A percentile compares a stretch with the other conserved stretches of the same genome.
Evolutionary conservation across 352 stramenopile genomes (phyloP).

Genomic region (Pythium vanterpoolii): DNA sequence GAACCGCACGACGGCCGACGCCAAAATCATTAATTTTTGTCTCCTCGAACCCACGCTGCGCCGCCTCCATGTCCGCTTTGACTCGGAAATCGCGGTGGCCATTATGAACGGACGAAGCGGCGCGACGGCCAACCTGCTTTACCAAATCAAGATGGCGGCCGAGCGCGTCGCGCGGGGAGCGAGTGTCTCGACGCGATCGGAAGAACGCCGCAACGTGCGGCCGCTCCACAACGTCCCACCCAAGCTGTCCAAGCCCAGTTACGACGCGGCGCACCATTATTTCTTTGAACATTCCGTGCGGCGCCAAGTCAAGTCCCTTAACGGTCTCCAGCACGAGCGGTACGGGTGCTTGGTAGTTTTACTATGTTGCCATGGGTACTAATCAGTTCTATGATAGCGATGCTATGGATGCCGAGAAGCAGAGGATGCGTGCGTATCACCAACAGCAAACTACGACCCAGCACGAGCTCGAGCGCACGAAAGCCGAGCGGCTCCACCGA

Average conservation of each 20-base stretch:
- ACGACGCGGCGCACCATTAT: constrained; percentile 50
- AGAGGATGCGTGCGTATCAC: constrained; percentile 28
- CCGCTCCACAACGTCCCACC: constrained; percentile 59
- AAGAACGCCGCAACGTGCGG: constrained; percentile 41
- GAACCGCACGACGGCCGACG: constrained; percentile 59
- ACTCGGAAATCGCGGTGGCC: constrained; percentile 60
- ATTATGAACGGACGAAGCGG: constrained; percentile 82
- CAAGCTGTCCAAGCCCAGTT: constrained; percentile 55
- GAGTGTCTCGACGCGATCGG: constrained; percentile 44
- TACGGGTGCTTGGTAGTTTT: constrained; percentile 15
- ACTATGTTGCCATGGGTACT: neutral
- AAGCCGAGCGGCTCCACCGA: constrained; percentile 64
- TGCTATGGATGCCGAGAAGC: constrained; percentile 30
- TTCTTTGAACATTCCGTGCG: constrained; percentile 72
- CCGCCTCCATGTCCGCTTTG: constrained; percentile 71
- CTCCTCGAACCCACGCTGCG: constrained; percentile 76
- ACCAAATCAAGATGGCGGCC: constrained; percentile 80
- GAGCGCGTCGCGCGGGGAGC: constrained; percentile 42
- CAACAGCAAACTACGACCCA: constrained; percentile 29
- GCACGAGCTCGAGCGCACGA: constrained; percentile 48
- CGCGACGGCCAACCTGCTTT: constrained; percentile 68
- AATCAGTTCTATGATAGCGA: constrained; percentile 28
- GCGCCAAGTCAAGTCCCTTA: constrained; percentile 50
- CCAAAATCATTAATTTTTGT: constrained; percentile 90
- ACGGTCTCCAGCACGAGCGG: constrained; percentile 50